These are phyloP conservation scores for Sordariomycetes sp. DNA, from an alignment of 2,329 filamentous ascomycete species.

Conservation along the genomic window DNA sequence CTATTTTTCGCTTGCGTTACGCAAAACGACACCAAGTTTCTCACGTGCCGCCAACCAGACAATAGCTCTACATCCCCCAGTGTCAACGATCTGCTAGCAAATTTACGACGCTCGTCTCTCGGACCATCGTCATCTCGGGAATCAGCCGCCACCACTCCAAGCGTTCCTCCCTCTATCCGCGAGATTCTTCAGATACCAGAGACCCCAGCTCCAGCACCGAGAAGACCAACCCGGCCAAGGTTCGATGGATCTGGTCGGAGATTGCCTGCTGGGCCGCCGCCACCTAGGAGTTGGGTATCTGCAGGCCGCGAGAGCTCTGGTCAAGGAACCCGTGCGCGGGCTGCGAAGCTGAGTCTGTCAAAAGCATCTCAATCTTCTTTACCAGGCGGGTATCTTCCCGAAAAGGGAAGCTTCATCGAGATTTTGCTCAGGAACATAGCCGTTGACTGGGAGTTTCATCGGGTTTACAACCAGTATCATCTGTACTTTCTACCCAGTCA, in stretches of 20 bases:
- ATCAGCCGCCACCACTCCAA: slow-evolving; percentile 30
- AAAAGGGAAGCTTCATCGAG: slow-evolving; percentile 39
- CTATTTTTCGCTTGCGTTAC: too few species aligned
- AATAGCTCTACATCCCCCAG: slow-evolving; percentile 19
- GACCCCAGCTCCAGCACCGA: slow-evolving; percentile 40
- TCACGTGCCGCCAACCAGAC: slow-evolving; percentile 18
- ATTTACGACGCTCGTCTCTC: slow-evolving; percentile 38
- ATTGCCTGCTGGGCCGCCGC: slow-evolving; percentile 47
- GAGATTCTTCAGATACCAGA: slow-evolving; percentile 51
- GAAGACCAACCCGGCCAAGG: slow-evolving; percentile 29
- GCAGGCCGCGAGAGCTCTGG: slow-evolving; percentile 11
- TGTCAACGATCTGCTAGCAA: slow-evolving; percentile 53
- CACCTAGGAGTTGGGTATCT: slow-evolving; percentile 46
- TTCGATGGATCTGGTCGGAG: slow-evolving; percentile 39
- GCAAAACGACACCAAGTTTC: too few species aligned
- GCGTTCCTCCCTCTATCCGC: slow-evolving; percentile 49
- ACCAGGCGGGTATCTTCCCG: slow-evolving; percentile 35
- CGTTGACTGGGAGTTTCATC: slow-evolving; percentile 44
- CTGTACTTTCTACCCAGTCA: slow-evolving; percentile 45
- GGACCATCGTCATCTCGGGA: slow-evolving; percentile 14
- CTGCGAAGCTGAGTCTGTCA: not conserved
- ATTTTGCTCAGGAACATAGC: slow-evolving; percentile 40
- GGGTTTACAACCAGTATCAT: slow-evolving; percentile 46
- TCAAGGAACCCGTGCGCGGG: not conserved
- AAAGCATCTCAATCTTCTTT: slow-evolving; percentile 13